phyloP scores from a whole-genome alignment of 192 early-diverging fungal genomes.

The Linnemannia zychae region DNA sequence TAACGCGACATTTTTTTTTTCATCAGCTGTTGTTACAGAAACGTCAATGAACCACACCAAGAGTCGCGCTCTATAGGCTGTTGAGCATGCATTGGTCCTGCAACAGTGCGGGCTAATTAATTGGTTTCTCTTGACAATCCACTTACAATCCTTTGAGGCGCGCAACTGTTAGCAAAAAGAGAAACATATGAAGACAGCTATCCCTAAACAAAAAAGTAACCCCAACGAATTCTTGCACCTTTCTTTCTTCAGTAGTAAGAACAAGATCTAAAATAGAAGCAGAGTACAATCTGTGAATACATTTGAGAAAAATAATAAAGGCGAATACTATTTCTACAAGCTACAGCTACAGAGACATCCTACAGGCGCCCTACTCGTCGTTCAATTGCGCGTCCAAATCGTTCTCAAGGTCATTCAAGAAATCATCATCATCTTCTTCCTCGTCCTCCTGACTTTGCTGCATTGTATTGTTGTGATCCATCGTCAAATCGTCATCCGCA shows the following conservation, averaged over 20 bases:
- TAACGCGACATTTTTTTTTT: neutral
- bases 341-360: neutral
- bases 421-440: slow-evolving; percentile 40
- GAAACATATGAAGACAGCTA: too few relatives aligned
- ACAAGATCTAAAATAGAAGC: neutral
- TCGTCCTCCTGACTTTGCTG: slow-evolving; percentile 12
- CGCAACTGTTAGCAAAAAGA: too few relatives aligned
- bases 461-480: slow-evolving; percentile 12
- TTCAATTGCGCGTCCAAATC: slow-evolving; percentile 42
- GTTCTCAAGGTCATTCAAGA: slow-evolving; percentile 36
- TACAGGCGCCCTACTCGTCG: neutral
- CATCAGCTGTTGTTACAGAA: neutral
- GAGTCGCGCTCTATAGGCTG: too few relatives aligned
- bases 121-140: too few relatives aligned
- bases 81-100: too few relatives aligned
- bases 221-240: neutral
- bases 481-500: slow-evolving; percentile 43
- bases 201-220: too few relatives aligned
- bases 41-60: too few relatives aligned
- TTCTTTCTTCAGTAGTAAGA: neutral
- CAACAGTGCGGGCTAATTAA: too few relatives aligned
- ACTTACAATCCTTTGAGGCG: too few relatives aligned
- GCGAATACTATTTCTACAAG: neutral
- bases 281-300: neutral
- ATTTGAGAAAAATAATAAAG: neutral